Evolutionary conservation across 1,284 basidiomycete species (phyloP).

Genomic region (Coriolopsis trogii): DNA sequence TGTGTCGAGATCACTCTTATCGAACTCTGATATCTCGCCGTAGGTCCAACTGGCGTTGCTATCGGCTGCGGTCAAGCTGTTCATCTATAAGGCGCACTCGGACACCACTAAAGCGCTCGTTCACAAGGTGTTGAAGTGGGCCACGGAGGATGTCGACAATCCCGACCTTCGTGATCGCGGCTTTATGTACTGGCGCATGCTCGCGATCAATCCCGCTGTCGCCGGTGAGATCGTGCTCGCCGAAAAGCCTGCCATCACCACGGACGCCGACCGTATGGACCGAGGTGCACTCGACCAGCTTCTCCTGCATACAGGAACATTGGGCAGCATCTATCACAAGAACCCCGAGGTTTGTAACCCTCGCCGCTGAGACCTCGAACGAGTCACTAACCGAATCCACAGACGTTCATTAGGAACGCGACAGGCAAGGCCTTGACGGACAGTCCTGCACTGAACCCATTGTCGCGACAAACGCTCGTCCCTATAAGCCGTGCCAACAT

Average conservation of each 20-base stretch:
- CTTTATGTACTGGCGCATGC: constrained; percentile 99
- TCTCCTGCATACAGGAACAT: constrained; percentile 78
- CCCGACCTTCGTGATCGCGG: constrained; percentile 96
- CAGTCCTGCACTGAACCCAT: constrained; percentile 76
- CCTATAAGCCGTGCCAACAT: constrained; percentile 56
- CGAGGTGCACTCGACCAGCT: constrained; percentile 92
- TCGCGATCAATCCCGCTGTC: constrained; percentile 90
- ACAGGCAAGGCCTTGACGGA: constrained; percentile 73
- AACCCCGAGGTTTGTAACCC: constrained; percentile 73
- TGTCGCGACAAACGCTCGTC: constrained; percentile 74
- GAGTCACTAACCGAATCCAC: neutral
- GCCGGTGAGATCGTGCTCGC: constrained; percentile 93
- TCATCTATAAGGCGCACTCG: constrained; percentile 88
- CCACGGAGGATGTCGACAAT: constrained; percentile 97
- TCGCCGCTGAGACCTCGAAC: constrained; percentile 2
- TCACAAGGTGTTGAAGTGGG: constrained; percentile 95
- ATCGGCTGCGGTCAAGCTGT: constrained; percentile 96
- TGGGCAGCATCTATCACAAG: constrained; percentile 88
- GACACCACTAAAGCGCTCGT: constrained; percentile 90
- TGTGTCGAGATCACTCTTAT: neutral
- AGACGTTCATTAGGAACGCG: constrained; percentile 86
- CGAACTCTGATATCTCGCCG: neutral
- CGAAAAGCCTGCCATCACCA: constrained; percentile 96
- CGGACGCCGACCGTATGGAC: constrained; percentile 97
- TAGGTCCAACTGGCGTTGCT: constrained; percentile 96